Base-by-base conservation (phyloP, 495 filamentous ascomycete genomes). In the Mytilinidion resinicola region DNA sequence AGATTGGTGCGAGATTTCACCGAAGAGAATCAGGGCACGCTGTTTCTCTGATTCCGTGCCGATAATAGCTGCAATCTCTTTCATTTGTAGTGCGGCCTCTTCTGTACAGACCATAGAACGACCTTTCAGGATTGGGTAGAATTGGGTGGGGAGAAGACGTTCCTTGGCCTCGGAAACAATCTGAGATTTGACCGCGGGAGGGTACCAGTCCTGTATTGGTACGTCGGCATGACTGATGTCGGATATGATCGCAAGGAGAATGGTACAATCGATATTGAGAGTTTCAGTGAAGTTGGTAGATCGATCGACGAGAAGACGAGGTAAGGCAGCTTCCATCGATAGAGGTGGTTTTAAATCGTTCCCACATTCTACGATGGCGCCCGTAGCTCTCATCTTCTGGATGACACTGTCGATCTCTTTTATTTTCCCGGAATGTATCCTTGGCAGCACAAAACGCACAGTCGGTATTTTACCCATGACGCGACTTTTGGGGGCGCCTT, bases 251-350 rank as follows among this genome's bases (percentile, higher is more conserved):
- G 85, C 86, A 10, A 90, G 78, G 30, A 90, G 76, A 53, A 89
- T 76, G 9, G 86, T 88, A 71, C 86, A 89, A 69, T 90, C 86
- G 59, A 90, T 77, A 69, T 90, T 90, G 38, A 90, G 60, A 3
- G 74, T 79, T 7, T 76, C 35, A 1, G 84, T 82, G 65, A 88
- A 81, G 1, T 70, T 63, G 34, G 74, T 75, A 66, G 80, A 78
- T 4, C 73, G 78, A 56, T 83, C 76, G 14, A 78, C 77, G 17
- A 82, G 71, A 15, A 89, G 78, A 49, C 69, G 66, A 8, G 59
- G 53, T 9, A 84, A 65, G 10, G 75, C 63, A 1, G 66, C 62
- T 14, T 64, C 39, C 20, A 75, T 42, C 50, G 67, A 46, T 19
- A 67, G 64, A 3, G 61, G 9, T 14, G 53, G 42, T 4, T 57